Evolutionary conservation across 192 early-diverging fungal species (phyloP).

Genomic region (Dimargaris cristalligena): DNA sequence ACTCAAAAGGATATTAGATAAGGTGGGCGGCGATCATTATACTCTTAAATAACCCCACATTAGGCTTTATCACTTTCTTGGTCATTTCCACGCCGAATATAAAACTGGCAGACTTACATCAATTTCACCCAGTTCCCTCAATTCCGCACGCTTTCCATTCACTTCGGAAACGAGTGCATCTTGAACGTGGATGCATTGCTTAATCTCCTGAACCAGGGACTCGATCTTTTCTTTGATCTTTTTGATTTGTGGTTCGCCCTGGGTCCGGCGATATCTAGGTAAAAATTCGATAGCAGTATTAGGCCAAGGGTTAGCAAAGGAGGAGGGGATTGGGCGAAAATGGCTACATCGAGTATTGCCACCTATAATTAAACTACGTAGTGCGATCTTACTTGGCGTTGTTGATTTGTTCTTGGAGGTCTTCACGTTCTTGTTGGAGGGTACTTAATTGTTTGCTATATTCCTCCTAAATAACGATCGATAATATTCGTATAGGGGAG

Average conservation of each 20-base stretch:
- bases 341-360: too few relatives aligned
- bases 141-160: constrained; percentile 30
- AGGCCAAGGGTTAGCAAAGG: background rate
- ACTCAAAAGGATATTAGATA: too few relatives aligned
- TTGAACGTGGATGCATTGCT: constrained; percentile 28
- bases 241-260: constrained; percentile 32
- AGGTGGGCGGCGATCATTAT: too few relatives aligned
- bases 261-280: constrained; percentile 25
- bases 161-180: constrained; percentile 21
- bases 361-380: too few relatives aligned
- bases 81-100: too few relatives aligned
- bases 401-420: constrained; percentile 36
- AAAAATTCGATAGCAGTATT: constrained; percentile 12
- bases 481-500: too few relatives aligned
- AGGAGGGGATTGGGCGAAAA: background rate
- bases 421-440: constrained; percentile 32
- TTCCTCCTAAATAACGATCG: constrained; percentile 21
- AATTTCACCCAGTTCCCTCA: constrained; percentile 33
- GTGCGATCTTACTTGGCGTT: constrained; percentile 22
- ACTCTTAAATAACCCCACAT: too few relatives aligned
- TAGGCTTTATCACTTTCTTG: too few relatives aligned
- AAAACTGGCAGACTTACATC: too few relatives aligned
- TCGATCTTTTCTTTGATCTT: constrained; percentile 30
- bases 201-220: constrained; percentile 34
- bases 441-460: constrained; percentile 20